Conservation (phyloP, 1,284 basidiomycete species). For the Trametes pubescens region DNA sequence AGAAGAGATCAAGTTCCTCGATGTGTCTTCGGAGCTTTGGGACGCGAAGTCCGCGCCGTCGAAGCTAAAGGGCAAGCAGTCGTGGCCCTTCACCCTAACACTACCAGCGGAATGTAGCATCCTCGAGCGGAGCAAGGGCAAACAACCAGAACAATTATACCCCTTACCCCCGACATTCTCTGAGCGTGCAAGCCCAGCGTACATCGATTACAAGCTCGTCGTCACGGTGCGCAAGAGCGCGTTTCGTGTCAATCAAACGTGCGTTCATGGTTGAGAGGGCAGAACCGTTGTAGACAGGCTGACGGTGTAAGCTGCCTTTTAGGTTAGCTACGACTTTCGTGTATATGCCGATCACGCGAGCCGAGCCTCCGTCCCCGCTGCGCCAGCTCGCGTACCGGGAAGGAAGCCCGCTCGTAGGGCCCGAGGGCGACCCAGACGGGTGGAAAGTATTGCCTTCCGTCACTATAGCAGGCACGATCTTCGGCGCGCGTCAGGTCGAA, state of each 20-base stretch:
- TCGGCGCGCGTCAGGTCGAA: slow-evolving; percentile 45
- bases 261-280: slow-evolving; percentile 16
- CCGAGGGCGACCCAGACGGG: slow-evolving; percentile 45
- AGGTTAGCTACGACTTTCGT: slow-evolving; percentile 44
- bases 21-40: slow-evolving; percentile 40
- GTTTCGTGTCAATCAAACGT: slow-evolving; percentile 46
- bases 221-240: slow-evolving; percentile 45
- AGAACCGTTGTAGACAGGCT: slow-evolving; percentile 13
- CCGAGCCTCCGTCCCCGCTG: slow-evolving; percentile 43
- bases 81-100: slow-evolving; percentile 43
- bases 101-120: slow-evolving; percentile 42
- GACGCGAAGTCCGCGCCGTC: slow-evolving; percentile 30
- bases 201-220: slow-evolving; percentile 50
- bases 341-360: slow-evolving; percentile 45
- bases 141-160: slow-evolving; percentile 37
- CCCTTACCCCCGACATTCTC: slow-evolving; percentile 48
- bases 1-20: slow-evolving; percentile 45
- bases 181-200: slow-evolving; percentile 48
- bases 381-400: slow-evolving; percentile 44
- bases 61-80: slow-evolving; percentile 40
- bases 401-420: slow-evolving; percentile 40
- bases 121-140: slow-evolving; percentile 29
- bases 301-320: slow-evolving; percentile 3
- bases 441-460: slow-evolving; percentile 45
- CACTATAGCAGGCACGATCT: slow-evolving; percentile 41